Base-by-base conservation (phyloP, 2,329 filamentous ascomycete species). In the Trichoderma polysporum region DNA sequence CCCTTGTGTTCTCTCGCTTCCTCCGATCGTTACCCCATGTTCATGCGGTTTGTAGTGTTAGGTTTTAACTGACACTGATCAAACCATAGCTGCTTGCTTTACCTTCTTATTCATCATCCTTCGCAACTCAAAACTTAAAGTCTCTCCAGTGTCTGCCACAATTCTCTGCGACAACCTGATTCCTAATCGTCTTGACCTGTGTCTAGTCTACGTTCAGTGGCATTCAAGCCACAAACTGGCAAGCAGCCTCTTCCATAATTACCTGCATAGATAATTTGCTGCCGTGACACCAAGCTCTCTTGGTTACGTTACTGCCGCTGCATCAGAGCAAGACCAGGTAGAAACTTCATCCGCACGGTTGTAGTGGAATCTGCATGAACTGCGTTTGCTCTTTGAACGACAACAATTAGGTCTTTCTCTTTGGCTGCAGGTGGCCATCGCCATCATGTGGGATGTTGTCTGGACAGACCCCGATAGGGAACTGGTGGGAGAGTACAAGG, bases 391-490 rank as follows among this genome's bases (percentile, higher is more conserved):
- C 35, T n/a, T 66, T 57, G 22, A 25, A 19, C 15, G 6, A 37
- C 61, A 27, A 25, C 49, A 13, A 41, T 35, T 39, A 31, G 31
- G 37, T n/a, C n/a, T 56, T 33, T 19, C 39, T 17, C 15, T 45
- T 62, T 60, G 35, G 29, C 37, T 66, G 63, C 63, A 61, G 67
- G 37, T 29, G 56, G 50, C 22, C 63, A 45, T 62, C 49, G 17
- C 63, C 31, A 49, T 29, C 71, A 88, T 88, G 86, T 88, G 86
- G 73, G 85, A 87, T 73, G 83, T 88, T 35, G 77, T 85, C 54
- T 88, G 86, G 86, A 84, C 84, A 4, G 85, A 87, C 66, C 83
- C 83, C 25, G 78, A 84, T 58, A 77, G 80, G 66, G 83, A 88
- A 75, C 79, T 81, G 9, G 80, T 87, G 17, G 84, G 85, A 2